Percentiles rank a stretch among this genome's conserved stretches.
Evolutionary conservation across 352 stramenopile species (phyloP).

Genomic region (Phytophthora boehmeriae): DNA sequence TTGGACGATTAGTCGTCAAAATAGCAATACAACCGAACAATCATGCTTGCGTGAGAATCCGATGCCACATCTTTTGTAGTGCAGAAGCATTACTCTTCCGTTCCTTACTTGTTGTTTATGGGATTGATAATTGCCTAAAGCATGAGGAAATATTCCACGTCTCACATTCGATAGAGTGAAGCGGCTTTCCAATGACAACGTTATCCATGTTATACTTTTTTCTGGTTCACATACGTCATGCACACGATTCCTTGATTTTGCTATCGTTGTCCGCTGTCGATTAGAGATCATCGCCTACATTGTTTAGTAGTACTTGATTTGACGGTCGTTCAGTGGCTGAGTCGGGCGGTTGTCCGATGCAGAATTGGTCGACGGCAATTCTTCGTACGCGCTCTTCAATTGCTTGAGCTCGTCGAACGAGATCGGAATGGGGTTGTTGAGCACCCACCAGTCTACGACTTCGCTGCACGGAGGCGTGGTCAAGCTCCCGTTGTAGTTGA

Average conservation of each 20-base stretch:
- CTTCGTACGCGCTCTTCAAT: slow-evolving; percentile 40
- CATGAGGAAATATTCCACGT: too few species aligned
- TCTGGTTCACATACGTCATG: neutral
- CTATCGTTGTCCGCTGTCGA: neutral
- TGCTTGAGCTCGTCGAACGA: slow-evolving; percentile 36
- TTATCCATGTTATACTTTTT: neutral
- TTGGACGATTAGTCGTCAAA: too few species aligned
- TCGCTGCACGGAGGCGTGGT: slow-evolving; percentile 65
- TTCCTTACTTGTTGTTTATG: too few species aligned
- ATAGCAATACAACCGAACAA: too few species aligned
- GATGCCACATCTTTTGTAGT: too few species aligned
- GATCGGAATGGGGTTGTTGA: slow-evolving; percentile 62
- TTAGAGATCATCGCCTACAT: neutral
- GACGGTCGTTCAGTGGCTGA: slow-evolving; percentile 54
- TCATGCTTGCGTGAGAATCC: too few species aligned
- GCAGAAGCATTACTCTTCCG: too few species aligned
- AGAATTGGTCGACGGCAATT: slow-evolving; percentile 41
- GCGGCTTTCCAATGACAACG: neutral
- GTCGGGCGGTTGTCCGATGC: slow-evolving; percentile 53
- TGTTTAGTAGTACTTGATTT: slow-evolving; percentile 51
- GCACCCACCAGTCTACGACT: slow-evolving; percentile 66
- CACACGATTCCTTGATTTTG: neutral
- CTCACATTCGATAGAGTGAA: neutral
- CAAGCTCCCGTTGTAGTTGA: slow-evolving; percentile 69
- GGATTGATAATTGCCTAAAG: too few species aligned